Percentiles rank a stretch among this genome's conserved stretches.
These are phyloP conservation scores for Mycena belliarum DNA, from an alignment of 768 basidiomycete species.

Conservation along the genomic window DNA sequence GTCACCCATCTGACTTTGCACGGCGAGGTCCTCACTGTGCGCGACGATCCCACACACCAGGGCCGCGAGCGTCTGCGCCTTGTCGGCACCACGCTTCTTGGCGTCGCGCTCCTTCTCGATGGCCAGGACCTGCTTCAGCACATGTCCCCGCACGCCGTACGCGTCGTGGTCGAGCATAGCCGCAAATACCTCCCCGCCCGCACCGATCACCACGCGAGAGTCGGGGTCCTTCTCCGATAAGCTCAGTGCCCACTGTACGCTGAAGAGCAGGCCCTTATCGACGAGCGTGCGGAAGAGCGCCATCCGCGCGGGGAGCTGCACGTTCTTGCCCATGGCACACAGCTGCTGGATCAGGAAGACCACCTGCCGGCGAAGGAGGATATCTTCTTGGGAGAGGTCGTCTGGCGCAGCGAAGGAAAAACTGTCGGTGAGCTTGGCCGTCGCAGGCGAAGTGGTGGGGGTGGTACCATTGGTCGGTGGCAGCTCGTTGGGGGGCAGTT, in stretches of 20 bases:
- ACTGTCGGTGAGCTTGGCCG: constrained; percentile 24
- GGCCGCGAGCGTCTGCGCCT: constrained; percentile 72
- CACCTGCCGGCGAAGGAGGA: constrained; percentile 68
- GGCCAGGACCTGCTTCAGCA: constrained; percentile 78
- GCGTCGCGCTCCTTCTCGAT: constrained; percentile 64
- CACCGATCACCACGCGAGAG: constrained; percentile 65
- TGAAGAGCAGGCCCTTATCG: constrained; percentile 85
- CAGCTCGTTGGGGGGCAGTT: constrained; percentile 35
- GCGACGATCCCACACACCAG: constrained; percentile 78
- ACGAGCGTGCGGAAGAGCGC: constrained; percentile 84
- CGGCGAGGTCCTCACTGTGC: constrained; percentile 78
- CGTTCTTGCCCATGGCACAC: constrained; percentile 94
- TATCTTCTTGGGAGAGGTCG: constrained; percentile 54
- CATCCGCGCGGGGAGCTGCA: constrained; percentile 86
- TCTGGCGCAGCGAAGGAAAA: constrained; percentile 63
- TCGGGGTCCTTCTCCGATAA: constrained; percentile 57
- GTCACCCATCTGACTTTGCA: constrained; percentile 91
- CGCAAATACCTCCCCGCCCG: constrained; percentile 83
- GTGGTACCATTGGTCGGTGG: constrained; percentile 17
- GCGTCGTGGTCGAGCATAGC: constrained; percentile 90
- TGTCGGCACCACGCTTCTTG: constrained; percentile 57
- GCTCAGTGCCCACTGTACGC: constrained; percentile 91
- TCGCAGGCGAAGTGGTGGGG: constrained; percentile 8
- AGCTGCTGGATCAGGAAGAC: constrained; percentile 90
- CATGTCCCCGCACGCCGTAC: constrained; percentile 80